Base-by-base conservation (phyloP, 768 basidiomycete genomes). In the Clitopilus hobsonii region DNA sequence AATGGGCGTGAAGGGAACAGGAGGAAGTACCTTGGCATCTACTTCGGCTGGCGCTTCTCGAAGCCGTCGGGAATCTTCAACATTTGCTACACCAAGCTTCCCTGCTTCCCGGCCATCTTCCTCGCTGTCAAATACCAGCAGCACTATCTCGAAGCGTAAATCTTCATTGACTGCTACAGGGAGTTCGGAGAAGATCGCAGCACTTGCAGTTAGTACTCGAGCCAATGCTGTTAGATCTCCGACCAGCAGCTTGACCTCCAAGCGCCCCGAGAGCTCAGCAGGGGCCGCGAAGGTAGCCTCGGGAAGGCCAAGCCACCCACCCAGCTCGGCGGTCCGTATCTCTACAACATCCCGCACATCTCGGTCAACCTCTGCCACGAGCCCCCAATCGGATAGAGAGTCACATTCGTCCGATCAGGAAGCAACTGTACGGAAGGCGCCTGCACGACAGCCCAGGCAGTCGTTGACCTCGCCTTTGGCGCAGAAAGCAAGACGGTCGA, bases 1-100 rank as follows among this genome's bases (percentile, higher is more conserved):
- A 48, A 66, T 81, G 18, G 81, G 80, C 20, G 75, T 82, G 14
- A 78, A 79, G 50, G 80, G 80, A 6, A 82, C 82, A 3, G 80
- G 74, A 5, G 83, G 82, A 29, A 71, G 73, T 53, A 84, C 83
- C 0, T 80, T 85, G n/a, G 77, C 80, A 36, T 14, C 13, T 20
- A 20, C 6, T 23, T 18, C 5, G 4, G 22, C 14, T 10, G 41
- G n/a, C 4, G n/a, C 22, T 20, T 16, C 41, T 8, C 41, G 41
- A 45, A 18, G 69, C 41, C 81, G 83, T 49, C 78, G 84, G 20
- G 82, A 84, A 55, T 84, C 84, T 3, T 72, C 79, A 5, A 66
- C 80, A n/a, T 81, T 84, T 67, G 75, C 66, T 7, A 85, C 84
- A 0, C 83, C 85, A 7, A 45, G 41, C 11, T 5, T 45, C 3